A percentile compares a stretch with the other conserved stretches of the same genome.
These are phyloP conservation scores for Agastache rugosa DNA, from an alignment of 257 asterid species.

Conservation along the genomic window DNA sequence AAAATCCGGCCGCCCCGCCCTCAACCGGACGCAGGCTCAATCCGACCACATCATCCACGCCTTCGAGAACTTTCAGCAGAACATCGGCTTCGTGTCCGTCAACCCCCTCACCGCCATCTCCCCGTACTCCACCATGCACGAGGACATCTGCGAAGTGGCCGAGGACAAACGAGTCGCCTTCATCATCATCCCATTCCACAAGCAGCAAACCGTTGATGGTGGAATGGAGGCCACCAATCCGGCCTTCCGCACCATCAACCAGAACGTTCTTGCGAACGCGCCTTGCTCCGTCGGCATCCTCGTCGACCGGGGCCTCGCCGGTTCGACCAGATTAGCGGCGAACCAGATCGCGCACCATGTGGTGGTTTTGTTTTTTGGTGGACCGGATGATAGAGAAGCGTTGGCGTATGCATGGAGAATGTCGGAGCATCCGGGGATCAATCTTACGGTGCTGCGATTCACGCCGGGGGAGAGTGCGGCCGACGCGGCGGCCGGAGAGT, in stretches of 20 bases:
- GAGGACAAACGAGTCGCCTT: constrained; percentile 82
- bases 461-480: constrained; percentile 45
- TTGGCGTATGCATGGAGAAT: constrained; percentile 78
- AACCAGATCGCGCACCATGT: constrained; percentile 66
- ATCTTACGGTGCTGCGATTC: constrained; percentile 67
- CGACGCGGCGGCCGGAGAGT: neutral
- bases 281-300: constrained; percentile 92
- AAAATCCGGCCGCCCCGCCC: constrained; percentile 62
- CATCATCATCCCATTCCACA: constrained; percentile 82
- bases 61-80: constrained; percentile 84
- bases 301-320: constrained; percentile 85
- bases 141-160: constrained; percentile 77
- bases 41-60: constrained; percentile 91
- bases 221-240: constrained; percentile 89
- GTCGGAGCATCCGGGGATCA: constrained; percentile 67
- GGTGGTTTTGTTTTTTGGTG: constrained; percentile 79
- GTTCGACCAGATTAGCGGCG: constrained; percentile 63
- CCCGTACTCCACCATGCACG: constrained; percentile 96
- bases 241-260: constrained; percentile 69
- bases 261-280: constrained; percentile 73
- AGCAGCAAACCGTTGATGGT: constrained; percentile 95
- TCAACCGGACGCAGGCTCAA: constrained; percentile 84
- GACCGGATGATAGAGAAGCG: constrained; percentile 88
- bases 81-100: constrained; percentile 58
- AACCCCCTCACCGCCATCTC: constrained; percentile 87